These are phyloP conservation scores for Penicillium subrubescens DNA, from an alignment of 495 filamentous ascomycete genomes.

Conservation along the genomic window DNA sequence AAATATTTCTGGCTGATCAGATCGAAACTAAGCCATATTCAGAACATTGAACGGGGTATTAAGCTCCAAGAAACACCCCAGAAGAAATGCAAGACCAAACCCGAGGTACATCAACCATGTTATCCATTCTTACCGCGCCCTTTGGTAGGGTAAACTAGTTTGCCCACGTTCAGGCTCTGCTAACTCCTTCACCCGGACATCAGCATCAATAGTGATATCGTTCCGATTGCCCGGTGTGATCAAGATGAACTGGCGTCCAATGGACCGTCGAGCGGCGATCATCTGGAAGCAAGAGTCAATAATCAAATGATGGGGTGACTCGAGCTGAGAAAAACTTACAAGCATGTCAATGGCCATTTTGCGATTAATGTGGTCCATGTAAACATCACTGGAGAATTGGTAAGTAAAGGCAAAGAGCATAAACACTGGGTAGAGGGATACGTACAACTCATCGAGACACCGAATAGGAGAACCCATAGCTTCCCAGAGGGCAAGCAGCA, in stretches of 20 bases:
- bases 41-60: neutral
- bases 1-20: neutral
- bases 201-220: constrained; percentile 66
- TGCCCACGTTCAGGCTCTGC: constrained; percentile 63
- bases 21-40: neutral
- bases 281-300: constrained; percentile 56
- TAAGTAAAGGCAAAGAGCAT: constrained; percentile 23
- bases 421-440: constrained; percentile 6
- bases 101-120: neutral
- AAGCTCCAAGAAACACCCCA: neutral
- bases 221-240: constrained; percentile 91
- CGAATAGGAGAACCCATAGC: constrained; percentile 95
- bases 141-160: constrained; percentile 37
- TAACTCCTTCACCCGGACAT: constrained; percentile 85
- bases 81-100: neutral
- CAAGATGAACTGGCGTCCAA: constrained; percentile 91
- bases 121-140: constrained; percentile 2
- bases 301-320: neutral
- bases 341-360: constrained; percentile 95
- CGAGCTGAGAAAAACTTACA: constrained; percentile 50
- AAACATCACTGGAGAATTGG: constrained; percentile 71
- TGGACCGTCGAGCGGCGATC: constrained; percentile 75
- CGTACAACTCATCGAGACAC: constrained; percentile 93
- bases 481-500: constrained; percentile 92
- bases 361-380: constrained; percentile 97